Base-by-base conservation (phyloP, 495 filamentous ascomycete species). In the Penicillium paradoxum region DNA sequence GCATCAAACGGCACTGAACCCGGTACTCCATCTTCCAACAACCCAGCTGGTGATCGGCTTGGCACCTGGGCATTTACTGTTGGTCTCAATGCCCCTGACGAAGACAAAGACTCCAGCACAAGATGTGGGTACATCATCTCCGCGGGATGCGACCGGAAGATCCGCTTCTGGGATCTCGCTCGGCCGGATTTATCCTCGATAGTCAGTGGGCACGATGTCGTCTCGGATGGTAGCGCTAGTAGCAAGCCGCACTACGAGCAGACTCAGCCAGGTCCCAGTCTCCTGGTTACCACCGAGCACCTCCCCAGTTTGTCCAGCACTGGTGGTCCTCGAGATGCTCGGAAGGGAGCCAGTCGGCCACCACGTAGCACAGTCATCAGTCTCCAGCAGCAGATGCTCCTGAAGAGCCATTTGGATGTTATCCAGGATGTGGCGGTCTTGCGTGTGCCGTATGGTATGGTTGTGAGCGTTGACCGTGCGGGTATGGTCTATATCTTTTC, bases 401-500 rank as follows among this genome's bases (percentile, higher is more conserved):
- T 93, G 37, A 91, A 84, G 66, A 88, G 82, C 55, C 95, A 99
- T 73, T 59, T 97, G 56, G 95, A 97, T 71, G 82, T 84, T 14
- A 85, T 99, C 50, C 79, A 85, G 55, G 95, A 97, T 74, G 86
- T 97, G 43, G 87, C 87, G 11, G 73, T 97, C 51, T 69, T 99
- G 61, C 89, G 96, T 72, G 77, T 79, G 51, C 95, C 95, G 42
- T 96, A 95, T 69, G 85, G 90, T 8, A 96, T 97, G 91, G 83
- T 88, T 36, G 77, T 97, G 24, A 91, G 86, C 59, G 92, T 85
- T 43, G 95, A 99, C 73, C 79, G 92, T 57, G 85, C 84, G n/a
- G 95, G 95, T 4, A 84, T 92, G 64, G 82, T 97, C 42, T 95
- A 93, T 75, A 84, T 97, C 32, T 96, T 95, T 71, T 83, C 84